Base-by-base conservation (phyloP, 176 grass and related monocot species). In the Saccharum officinarum region DNA sequence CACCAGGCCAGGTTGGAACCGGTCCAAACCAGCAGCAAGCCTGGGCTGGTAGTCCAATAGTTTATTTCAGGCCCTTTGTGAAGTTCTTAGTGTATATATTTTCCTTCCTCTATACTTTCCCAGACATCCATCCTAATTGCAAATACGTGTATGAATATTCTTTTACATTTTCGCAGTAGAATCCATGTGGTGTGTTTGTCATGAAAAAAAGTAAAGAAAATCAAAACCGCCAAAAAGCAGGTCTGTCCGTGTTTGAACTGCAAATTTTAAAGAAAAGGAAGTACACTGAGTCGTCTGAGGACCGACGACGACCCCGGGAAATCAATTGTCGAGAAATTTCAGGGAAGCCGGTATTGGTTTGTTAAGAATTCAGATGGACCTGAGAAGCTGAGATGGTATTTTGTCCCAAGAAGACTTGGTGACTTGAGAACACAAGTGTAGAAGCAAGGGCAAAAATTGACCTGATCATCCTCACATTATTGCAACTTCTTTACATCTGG, bases 321-420 rank as follows among this genome's bases (percentile, higher is more conserved):
- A 61, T 25, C 0, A 82, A 10, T 28, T 82, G 33, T 70, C 14
- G 3, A 41, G 67, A 72, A 86, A 65, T 73, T 66, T 55, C 67
- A 45, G 54, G 55, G 74, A 73, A 67, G 5, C 5, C 6, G 7
- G 42, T 72, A 44, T 71, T 65, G 4, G 5, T 65, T 52, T 46
- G 34, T 20, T 65, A 45, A 52, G 26, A n/a, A n/a, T n/a, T n/a
- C n/a, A n/a, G n/a, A n/a, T n/a, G 40, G 30, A 81, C 83, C 77
- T 8, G 22, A 38, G 6, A 37, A 82, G 40, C 70, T 12, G n/a
- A 39, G 52, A 38, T 23, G 34, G 47, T 10, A 60, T 10, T 60
- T 50, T 47, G 4, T 26, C 16, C 8, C 42, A 20, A 59, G 41
- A 72, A 68, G 61, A 75, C 38, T 36, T 36, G 2, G 34, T 36